These are phyloP conservation scores for Chrysoporthe austroafricana DNA, from an alignment of 2,329 filamentous ascomycete species.

Conservation along the genomic window DNA sequence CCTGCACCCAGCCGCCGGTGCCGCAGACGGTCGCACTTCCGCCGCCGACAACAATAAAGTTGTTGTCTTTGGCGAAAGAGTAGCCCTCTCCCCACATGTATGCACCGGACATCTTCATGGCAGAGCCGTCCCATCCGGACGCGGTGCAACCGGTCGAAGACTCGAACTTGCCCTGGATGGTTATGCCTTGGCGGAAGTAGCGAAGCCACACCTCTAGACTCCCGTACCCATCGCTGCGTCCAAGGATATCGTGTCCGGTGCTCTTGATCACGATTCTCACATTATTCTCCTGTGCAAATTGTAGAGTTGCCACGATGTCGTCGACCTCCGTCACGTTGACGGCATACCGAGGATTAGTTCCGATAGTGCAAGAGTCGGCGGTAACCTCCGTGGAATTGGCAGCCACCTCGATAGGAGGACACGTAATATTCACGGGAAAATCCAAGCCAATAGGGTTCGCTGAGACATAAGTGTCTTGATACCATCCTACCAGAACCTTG, in stretches of 20 bases:
- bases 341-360: constrained; percentile 24
- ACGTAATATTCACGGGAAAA: too few species aligned
- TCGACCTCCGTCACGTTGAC: constrained; percentile 29
- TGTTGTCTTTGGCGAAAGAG: constrained; percentile 41
- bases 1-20: constrained; percentile 55
- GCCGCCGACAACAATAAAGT: constrained; percentile 52
- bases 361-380: too few species aligned
- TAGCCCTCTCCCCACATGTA: constrained; percentile 43
- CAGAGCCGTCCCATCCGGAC: constrained; percentile 47
- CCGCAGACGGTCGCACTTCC: constrained; percentile 46
- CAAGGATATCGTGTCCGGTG: constrained; percentile 59
- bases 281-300: constrained; percentile 48
- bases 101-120: constrained; percentile 52
- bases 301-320: constrained; percentile 31
- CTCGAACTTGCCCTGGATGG: constrained; percentile 34
- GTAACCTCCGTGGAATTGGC: too few species aligned
- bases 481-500: too few species aligned
- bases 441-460: too few species aligned
- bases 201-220: constrained; percentile 57
- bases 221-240: constrained; percentile 40
- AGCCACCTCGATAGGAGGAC: too few species aligned
- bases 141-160: constrained; percentile 40
- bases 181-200: constrained; percentile 43
- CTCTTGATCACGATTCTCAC: constrained; percentile 57
- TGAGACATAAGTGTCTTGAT: too few species aligned